Percentiles rank a stretch among this genome's conserved stretches.
Conservation (phyloP, 179 eudicot species). For the Heliamphora pulchella region DNA sequence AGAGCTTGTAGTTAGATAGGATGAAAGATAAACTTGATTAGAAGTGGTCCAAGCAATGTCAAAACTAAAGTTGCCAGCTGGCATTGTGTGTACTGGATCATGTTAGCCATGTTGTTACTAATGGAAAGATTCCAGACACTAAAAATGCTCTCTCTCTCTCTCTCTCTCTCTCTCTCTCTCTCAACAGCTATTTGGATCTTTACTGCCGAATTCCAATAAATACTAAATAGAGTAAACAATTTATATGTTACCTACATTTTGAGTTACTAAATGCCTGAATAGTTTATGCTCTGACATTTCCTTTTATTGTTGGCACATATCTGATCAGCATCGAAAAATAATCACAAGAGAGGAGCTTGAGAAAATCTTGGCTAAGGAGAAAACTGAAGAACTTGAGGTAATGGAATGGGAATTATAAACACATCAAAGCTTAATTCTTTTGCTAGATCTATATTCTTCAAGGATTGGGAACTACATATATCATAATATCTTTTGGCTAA, state of each 20-base stretch:
- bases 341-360: conserved; percentile 85
- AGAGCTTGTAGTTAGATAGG: conserved; percentile 5
- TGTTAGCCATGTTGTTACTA: not conserved
- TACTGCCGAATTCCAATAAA: not conserved
- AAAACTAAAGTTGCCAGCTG: not conserved
- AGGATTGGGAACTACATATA: not conserved
- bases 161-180: not conserved
- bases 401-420: conserved; percentile 8
- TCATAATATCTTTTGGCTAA: not conserved
- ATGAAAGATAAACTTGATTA: not conserved
- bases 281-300: conserved; percentile 7
- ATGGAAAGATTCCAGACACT: not conserved
- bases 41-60: not conserved
- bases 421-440: not conserved
- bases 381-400: conserved; percentile 74
- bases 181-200: conserved; percentile 2
- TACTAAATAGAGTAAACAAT: not conserved
- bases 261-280: not conserved
- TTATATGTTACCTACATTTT: not conserved
- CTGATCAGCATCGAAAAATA: conserved; percentile 67
- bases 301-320: conserved; percentile 12
- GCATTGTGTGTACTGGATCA: not conserved
- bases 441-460: conserved; percentile 5
- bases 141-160: not conserved
- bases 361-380: conserved; percentile 64